phyloP scores from a whole-genome alignment of 306 rosid genomes.

The Citrullus colocynthis region DNA sequence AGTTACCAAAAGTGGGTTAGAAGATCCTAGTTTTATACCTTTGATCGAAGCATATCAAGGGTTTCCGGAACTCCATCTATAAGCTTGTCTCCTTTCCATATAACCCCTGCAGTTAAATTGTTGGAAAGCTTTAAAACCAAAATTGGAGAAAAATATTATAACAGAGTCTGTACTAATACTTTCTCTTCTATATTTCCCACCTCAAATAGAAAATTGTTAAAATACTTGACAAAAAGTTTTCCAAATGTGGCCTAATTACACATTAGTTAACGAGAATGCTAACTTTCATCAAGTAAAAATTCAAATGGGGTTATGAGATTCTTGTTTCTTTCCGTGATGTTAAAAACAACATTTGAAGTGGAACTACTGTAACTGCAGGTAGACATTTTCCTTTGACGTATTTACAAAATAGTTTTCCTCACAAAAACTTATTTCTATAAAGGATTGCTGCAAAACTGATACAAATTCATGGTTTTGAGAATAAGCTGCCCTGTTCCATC shows the following conservation, averaged over 20 bases:
- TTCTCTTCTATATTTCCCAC: neutral
- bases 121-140: neutral
- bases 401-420: neutral
- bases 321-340: neutral
- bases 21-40: constrained; percentile 31
- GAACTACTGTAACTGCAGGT: neutral
- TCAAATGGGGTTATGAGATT: neutral
- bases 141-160: neutral
- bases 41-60: constrained; percentile 82
- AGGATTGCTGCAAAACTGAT: neutral
- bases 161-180: neutral
- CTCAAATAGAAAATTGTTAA: neutral
- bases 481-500: neutral
- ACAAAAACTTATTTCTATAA: neutral
- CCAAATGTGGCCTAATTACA: neutral
- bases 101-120: constrained; percentile 57
- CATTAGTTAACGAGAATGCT: neutral
- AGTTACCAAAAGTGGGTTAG: neutral
- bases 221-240: neutral
- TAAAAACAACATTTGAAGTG: neutral
- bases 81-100: constrained; percentile 96
- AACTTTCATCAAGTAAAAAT: neutral
- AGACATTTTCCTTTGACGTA: neutral
- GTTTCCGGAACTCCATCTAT: constrained; percentile 94
- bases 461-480: neutral